Base-by-base conservation (phyloP, 2,329 filamentous ascomycete species). In the Alternaria ventricosa region DNA sequence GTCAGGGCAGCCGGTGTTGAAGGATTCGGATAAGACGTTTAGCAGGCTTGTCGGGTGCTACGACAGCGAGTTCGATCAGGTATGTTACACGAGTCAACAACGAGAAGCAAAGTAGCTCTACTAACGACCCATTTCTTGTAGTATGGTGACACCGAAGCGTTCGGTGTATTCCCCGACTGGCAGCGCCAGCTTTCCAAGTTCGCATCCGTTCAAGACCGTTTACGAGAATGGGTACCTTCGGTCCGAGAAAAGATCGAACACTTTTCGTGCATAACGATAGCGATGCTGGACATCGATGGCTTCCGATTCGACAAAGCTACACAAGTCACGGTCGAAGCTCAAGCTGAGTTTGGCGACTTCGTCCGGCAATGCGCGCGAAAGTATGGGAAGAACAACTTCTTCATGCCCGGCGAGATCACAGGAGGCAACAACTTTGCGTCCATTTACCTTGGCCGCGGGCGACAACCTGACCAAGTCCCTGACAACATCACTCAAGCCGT, bases 291-390 rank as follows among this genome's bases (percentile, higher is more conserved):
- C 70, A 86, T 91, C 59, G 89, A 91, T 71, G 89, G 88, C 0
- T 89, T 88, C 71, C 86, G 89, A 57, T 88, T 89, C 76, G 89
- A 91, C 78, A 91, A 91, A 76, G 89, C 87, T 2, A 86, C 87
- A 15, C 88, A 90, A 70, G 84, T 87, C 12, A 89, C 88, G 0
- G 84, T 89, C 6, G 89, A 90, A 71, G 84, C 87, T 1, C 82
- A 88, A 61, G 87, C 83, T 6, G 83, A 87, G 47, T 90, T 87
- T 74, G 87, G 87, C 22, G 79, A 82, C 22, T 82, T 84, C 9
- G 85, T 89, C 71, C 82, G 88, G 36, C 79, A 84, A 44, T 90
- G 88, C 73, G 88, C 88, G 11, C 75, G 79, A 7, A 75, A 78
- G n/a, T 79, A 86, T 41, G 86, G 87, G 44, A 90, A 90, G 73